phyloP scores from a whole-genome alignment of 345 rosid genomes.

The Rhodamnia rubescens region DNA sequence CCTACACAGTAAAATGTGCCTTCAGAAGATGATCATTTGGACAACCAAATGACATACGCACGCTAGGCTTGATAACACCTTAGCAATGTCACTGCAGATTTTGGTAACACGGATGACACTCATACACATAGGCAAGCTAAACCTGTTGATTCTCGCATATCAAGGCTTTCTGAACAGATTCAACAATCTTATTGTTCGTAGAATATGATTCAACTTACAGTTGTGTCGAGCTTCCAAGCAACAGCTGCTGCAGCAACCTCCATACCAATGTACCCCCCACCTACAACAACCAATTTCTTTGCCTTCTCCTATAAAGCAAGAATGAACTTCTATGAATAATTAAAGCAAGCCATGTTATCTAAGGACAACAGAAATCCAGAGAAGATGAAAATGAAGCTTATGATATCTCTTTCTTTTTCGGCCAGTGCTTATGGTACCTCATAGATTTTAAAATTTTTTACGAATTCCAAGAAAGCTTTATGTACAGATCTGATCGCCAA shows the following conservation, averaged over 20 bases:
- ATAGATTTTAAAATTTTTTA: not conserved
- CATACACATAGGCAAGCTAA: not conserved
- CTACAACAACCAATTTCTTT: constrained; percentile 68
- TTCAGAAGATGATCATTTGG: not conserved
- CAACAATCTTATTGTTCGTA: not conserved
- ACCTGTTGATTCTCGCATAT: not conserved
- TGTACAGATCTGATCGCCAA: not conserved
- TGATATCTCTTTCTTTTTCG: not conserved
- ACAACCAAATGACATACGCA: not conserved
- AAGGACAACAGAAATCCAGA: not conserved
- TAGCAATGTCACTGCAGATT: not conserved
- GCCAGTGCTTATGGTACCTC: not conserved
- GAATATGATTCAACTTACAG: constrained; percentile 24
- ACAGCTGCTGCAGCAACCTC: constrained; percentile 97
- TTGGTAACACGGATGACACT: not conserved
- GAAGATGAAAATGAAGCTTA: not conserved
- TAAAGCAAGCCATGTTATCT: not conserved
- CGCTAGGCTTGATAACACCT: not conserved
- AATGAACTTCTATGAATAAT: not conserved
- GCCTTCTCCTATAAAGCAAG: constrained; percentile 52
- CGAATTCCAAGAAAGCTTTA: not conserved
- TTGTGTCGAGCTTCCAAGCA: constrained; percentile 90
- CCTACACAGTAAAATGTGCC: not conserved
- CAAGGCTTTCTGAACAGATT: not conserved
- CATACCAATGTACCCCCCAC: constrained; percentile 99